phyloP scores from a whole-genome alignment of 2,329 filamentous ascomycete species.

The Amauroascus verrucosus region DNA sequence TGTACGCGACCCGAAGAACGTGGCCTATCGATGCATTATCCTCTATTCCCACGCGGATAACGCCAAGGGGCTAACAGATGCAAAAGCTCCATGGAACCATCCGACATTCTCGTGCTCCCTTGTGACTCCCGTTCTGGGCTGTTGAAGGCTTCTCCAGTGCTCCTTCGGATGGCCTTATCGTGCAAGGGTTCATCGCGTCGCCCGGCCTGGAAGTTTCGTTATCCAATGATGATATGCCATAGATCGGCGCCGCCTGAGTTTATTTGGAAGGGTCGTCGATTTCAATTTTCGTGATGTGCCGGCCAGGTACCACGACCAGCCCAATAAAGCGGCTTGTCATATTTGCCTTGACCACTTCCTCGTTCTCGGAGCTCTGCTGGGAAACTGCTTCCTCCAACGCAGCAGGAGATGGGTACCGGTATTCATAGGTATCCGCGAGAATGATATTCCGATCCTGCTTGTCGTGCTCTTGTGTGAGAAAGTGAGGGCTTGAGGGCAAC shows the following conservation, averaged over 20 bases:
- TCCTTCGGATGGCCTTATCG: constrained; percentile 5
- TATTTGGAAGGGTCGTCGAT: constrained; percentile 47
- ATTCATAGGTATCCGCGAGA: constrained; percentile 76
- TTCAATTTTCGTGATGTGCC: constrained; percentile 79
- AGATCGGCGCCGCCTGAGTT: not conserved
- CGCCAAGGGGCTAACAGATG: constrained; percentile 4
- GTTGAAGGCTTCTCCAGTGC: not conserved
- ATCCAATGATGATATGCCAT: not conserved
- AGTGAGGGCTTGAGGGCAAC: not conserved
- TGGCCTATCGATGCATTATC: not conserved
- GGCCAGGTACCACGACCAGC: constrained; percentile 76
- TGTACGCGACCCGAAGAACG: not conserved
- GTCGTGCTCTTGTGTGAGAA: not conserved
- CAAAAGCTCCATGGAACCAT: not conserved
- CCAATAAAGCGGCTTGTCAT: constrained; percentile 83
- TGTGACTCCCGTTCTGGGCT: not conserved
- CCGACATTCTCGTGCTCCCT: constrained; percentile 1
- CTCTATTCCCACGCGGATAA: not conserved
- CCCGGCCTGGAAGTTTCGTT: not conserved
- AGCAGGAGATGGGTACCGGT: constrained; percentile 58
- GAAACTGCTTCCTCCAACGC: constrained; percentile 34
- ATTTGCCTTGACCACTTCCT: constrained; percentile 42
- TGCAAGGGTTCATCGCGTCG: not conserved
- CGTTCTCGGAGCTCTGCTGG: constrained; percentile 18
- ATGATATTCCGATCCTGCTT: constrained; percentile 76